Base-by-base conservation (phyloP, 768 basidiomycete species). In the Russula abietina region DNA sequence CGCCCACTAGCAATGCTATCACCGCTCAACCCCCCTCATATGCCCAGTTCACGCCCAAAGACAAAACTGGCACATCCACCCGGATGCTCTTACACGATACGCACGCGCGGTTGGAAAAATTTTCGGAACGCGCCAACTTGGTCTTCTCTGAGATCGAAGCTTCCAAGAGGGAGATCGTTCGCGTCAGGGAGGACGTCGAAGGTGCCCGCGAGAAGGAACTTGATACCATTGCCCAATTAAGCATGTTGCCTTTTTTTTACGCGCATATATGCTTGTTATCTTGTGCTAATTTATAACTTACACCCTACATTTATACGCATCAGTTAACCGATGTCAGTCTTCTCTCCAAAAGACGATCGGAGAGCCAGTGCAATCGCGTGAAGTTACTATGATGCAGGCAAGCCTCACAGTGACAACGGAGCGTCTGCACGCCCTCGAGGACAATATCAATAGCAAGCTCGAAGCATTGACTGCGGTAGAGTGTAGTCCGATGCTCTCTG, bases 11-110 rank as follows among this genome's bases (percentile, higher is more conserved):
- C 12, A 53, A 71, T 38, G 39, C 70, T 36, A 60, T 67, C 16
- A 67, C 67, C 55, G 63, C 66, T 36, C 71, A 75, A 9, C 60
- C 73, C 8, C 75, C 80, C n/a, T 78, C 81, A 12, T 65, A 77
- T 46, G 76, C 76, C 12, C 84, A 59, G n/a, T 43, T 72, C 1
- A 63, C 69, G 2, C 74, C 87, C 4, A 67, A 81, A 32, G 88
- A 90, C 74, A 88, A 81, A 67, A 80, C 81, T 11, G 82, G 80
- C 14, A 86, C 87, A 3, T 87, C 88, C 7, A 85, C 85, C 75
- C 82, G 88, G 45, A 79, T 89, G 67, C 78, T 90, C 14, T 74
- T 91, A 24, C 83, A 89, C 66, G 89, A 90, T 70, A 89, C 87
- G 0, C 87, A 89, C 60, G 81, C 80, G 24, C 82, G 85, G 64